Evolutionary conservation across 768 basidiomycete genomes (phyloP).

Genomic region (Suillus americanus): DNA sequence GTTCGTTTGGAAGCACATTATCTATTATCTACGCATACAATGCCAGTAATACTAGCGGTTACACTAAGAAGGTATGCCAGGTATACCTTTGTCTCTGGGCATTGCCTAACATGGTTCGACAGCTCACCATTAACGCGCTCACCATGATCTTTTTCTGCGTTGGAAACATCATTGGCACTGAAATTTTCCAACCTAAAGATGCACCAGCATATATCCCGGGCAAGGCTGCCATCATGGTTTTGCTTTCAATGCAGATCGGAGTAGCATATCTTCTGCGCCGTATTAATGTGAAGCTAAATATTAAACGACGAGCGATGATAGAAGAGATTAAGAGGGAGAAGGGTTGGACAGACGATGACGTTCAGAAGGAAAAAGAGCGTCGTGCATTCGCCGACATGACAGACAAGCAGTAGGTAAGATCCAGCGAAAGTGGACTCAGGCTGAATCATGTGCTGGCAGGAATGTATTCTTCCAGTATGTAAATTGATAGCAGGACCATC

Average conservation of each 20-base stretch:
- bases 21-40: constrained; percentile 27
- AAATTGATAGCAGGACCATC: background rate
- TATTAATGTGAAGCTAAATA: constrained; percentile 25
- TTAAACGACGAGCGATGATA: constrained; percentile 15
- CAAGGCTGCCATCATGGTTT: constrained; percentile 33
- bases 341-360: constrained; percentile 25
- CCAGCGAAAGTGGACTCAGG: background rate
- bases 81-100: background rate
- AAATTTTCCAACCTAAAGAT: constrained; percentile 26
- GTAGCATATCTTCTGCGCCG: constrained; percentile 18
- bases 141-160: constrained; percentile 18
- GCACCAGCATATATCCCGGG: constrained; percentile 32
- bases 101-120: background rate
- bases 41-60: constrained; percentile 24
- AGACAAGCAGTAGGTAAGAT: constrained; percentile 22
- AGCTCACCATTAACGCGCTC: constrained; percentile 22
- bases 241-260: constrained; percentile 23
- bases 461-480: constrained; percentile 35
- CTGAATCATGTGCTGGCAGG: constrained; percentile 17
- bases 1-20: constrained; percentile 27
- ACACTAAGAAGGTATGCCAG: constrained; percentile 27
- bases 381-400: constrained; percentile 30
- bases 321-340: constrained; percentile 17
- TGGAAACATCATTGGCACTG: constrained; percentile 24
- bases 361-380: constrained; percentile 22